A percentile compares a stretch with the other conserved stretches of the same genome.
These are phyloP conservation scores for Picochlorum sp. DNA, from an alignment of 139 green algal species.

Conservation along the genomic window DNA sequence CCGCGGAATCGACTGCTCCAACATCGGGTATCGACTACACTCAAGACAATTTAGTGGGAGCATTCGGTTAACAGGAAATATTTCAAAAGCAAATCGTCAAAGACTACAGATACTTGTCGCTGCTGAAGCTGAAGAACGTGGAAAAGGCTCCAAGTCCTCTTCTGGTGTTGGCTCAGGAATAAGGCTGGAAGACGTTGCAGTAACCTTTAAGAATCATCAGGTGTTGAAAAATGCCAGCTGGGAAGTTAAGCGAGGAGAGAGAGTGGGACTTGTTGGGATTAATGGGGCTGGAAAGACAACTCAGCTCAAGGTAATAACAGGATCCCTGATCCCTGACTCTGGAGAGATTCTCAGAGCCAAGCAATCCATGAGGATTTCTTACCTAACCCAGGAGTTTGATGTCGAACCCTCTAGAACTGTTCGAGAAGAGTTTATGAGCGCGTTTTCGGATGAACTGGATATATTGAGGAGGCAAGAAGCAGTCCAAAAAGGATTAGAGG, in stretches of 20 bases:
- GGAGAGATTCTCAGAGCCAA: slow-evolving; percentile 79
- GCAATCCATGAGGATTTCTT: slow-evolving; percentile 79
- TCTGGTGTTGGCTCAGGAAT: slow-evolving; percentile 55
- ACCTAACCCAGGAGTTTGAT: slow-evolving; percentile 96
- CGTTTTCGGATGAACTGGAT: slow-evolving; percentile 66
- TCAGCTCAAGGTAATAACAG: slow-evolving; percentile 94
- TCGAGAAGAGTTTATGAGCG: slow-evolving; percentile 89
- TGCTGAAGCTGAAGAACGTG: neutral
- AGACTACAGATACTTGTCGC: neutral
- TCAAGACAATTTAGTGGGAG: too few species aligned
- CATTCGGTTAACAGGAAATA: too few species aligned
- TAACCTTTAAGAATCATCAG: slow-evolving; percentile 89
- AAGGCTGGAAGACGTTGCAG: slow-evolving; percentile 46
- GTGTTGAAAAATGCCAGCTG: slow-evolving; percentile 80
- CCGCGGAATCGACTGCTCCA: too few species aligned
- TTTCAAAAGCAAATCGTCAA: neutral
- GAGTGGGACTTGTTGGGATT: slow-evolving; percentile 93
- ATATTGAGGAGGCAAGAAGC: slow-evolving; percentile 57
- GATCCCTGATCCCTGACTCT: slow-evolving; percentile 66
- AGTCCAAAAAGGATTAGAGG: slow-evolving; percentile 74
- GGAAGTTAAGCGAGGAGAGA: slow-evolving; percentile 95
- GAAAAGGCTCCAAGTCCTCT: neutral
- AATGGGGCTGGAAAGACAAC: slow-evolving; percentile 99
- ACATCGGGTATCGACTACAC: too few species aligned
- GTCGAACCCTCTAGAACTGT: slow-evolving; percentile 80